A percentile compares a stretch with the other conserved stretches of the same genome.
Conservation (phyloP, 2,329 filamentous ascomycete species). For the Sporothrix curviconia region DNA sequence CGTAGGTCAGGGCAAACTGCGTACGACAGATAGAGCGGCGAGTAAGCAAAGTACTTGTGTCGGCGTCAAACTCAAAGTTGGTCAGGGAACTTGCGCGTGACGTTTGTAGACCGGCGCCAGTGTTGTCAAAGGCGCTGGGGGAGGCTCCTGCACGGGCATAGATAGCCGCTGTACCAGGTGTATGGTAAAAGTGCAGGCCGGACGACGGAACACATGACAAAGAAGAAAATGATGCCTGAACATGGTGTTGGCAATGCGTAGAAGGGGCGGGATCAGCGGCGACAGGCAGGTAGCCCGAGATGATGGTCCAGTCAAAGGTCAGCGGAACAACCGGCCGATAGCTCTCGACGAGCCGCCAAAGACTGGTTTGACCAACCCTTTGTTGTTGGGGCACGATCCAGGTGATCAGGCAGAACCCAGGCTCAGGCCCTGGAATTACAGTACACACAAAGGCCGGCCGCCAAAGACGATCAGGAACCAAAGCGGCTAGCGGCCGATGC, state of each 20-base stretch:
- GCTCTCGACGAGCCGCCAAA: conserved; percentile 38
- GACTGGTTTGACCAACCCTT: conserved; percentile 38
- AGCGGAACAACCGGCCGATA: conserved; percentile 33
- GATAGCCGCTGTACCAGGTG: conserved; percentile 50
- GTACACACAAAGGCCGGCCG: conserved; percentile 47
- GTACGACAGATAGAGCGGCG: conserved; percentile 58
- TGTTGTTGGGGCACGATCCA: conserved; percentile 45
- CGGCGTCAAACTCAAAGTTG: conserved; percentile 52
- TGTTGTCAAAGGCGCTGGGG: conserved; percentile 59
- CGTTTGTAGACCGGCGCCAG: conserved; percentile 52
- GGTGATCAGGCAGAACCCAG: conserved; percentile 39
- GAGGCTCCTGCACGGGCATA: conserved; percentile 59
- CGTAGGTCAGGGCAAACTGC: conserved; percentile 55
- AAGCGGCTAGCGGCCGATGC: conserved; percentile 54
- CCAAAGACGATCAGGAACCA: conserved; percentile 54
- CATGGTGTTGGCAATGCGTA: conserved; percentile 51
- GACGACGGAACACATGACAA: conserved; percentile 50
- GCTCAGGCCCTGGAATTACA: conserved; percentile 46
- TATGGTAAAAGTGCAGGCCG: conserved; percentile 54
- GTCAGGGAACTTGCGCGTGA: conserved; percentile 54
- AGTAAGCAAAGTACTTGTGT: conserved; percentile 57
- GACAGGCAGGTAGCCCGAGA: conserved; percentile 44
- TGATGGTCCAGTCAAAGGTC: conserved; percentile 34
- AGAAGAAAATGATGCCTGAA: conserved; percentile 49
- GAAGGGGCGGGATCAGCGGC: conserved; percentile 45